Base-by-base conservation (phyloP, 805 yeast genomes). In the Blastobotrys parvus region DNA sequence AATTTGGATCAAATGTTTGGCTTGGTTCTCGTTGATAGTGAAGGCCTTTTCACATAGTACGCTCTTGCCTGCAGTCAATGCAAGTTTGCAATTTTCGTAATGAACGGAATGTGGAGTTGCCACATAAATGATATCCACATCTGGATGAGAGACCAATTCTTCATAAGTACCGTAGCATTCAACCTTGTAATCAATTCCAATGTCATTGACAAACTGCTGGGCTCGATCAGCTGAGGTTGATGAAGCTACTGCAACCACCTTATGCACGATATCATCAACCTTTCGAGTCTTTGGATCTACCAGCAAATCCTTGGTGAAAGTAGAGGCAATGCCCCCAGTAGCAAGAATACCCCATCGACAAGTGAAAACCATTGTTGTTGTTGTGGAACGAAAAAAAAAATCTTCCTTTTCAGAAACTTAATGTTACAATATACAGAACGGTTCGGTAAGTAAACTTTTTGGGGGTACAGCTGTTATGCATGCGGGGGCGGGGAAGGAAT, bases 31-130 rank as follows among this genome's bases (percentile, higher is more conserved):
- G 47, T 73, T 75, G 40, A 76, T 66, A 2, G 77, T 69, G 49
- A 74, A 60, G 5, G 80, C 77, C 54, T 76, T 76, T 47, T 76
- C 81, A 52, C 77, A 71, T 38, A 76, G 59, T 17, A 75, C 77
- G 53, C 74, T 72, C 46, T 72, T 70, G 18, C 69, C 73, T 35
- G 67, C 61, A 16, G 62, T 54, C 42, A 75, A 58, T 6, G 76
- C 72, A 36, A 56, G 49, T 41, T 66, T 54, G 5, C 69, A 69
- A 45, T 68, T 71, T 35, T 69, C 71, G 41, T 68, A 64, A 55
- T 76, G 81, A 51, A 66, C 61, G 13, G 67, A 59, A 59, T 76
- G 80, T 2, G 80, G 80, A 7, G 77, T 64, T 2, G 78, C 80
- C 31, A 76, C 61, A 51, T 76, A 76, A 32, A 76, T 64, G n/a